These are phyloP conservation scores for Pleurotus citrinopileatus DNA, from an alignment of 768 basidiomycete genomes.

Conservation along the genomic window DNA sequence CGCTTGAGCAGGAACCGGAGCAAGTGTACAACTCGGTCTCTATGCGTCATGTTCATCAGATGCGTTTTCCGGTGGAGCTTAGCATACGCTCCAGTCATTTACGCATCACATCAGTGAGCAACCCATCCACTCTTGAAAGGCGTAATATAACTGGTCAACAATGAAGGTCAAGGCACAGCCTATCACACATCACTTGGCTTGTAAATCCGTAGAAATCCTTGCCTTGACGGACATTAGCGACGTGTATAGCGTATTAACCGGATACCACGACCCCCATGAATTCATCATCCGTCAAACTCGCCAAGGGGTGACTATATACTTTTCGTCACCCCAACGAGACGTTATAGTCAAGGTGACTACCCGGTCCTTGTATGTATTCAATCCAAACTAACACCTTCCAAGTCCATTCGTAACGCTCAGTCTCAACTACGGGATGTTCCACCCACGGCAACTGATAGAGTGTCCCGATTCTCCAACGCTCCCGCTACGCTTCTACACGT, in stretches of 20 bases:
- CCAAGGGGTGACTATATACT: conserved; percentile 72
- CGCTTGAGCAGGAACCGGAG: conserved; percentile 57
- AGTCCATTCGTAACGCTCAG: conserved; percentile 80
- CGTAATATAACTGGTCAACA: too few relatives aligned
- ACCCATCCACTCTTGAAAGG: not conserved
- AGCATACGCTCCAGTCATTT: conserved; percentile 69
- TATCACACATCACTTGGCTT: conserved; percentile 64
- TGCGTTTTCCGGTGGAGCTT: conserved; percentile 70
- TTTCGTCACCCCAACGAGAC: conserved; percentile 69
- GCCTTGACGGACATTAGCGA: conserved; percentile 81
- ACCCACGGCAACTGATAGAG: conserved; percentile 53
- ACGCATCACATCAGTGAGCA: conserved; percentile 69
- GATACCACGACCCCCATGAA: conserved; percentile 61
- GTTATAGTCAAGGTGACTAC: conserved; percentile 64
- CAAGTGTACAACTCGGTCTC: conserved; percentile 59
- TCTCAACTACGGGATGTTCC: conserved; percentile 59
- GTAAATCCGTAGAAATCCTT: conserved; percentile 82
- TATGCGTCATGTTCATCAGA: conserved; percentile 58
- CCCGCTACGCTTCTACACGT: conserved; percentile 86
- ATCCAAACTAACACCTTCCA: conserved; percentile 6
- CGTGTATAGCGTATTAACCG: conserved; percentile 77
- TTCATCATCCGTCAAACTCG: conserved; percentile 77
- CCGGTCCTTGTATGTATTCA: not conserved
- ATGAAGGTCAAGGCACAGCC: conserved; percentile 74
- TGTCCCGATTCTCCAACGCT: conserved; percentile 79